These are phyloP conservation scores for Myochromella boudieri DNA, from an alignment of 768 basidiomycete genomes.

Conservation along the genomic window DNA sequence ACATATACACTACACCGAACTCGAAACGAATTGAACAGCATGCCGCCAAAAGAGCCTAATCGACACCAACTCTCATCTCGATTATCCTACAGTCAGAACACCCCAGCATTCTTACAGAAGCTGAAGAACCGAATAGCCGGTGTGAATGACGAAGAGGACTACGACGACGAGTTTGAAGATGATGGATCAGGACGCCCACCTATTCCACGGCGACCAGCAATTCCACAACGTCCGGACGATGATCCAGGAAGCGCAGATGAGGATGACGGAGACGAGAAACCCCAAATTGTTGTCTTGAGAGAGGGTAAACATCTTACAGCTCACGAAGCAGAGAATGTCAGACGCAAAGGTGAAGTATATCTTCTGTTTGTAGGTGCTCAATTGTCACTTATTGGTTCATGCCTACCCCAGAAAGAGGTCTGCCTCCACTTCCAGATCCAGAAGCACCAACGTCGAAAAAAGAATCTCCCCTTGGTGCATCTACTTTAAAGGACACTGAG, in stretches of 20 bases:
- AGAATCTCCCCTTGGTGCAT: constrained; percentile 8
- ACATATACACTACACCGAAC: too few species aligned
- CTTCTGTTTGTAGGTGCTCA: neutral
- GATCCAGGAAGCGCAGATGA: constrained; percentile 77
- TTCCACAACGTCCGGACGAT: constrained; percentile 65
- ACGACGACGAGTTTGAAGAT: constrained; percentile 57
- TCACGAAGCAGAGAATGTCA: constrained; percentile 75
- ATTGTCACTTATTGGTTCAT: neutral
- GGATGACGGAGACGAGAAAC: constrained; percentile 73
- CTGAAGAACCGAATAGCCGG: constrained; percentile 66
- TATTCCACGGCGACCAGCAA: constrained; percentile 72
- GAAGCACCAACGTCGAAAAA: constrained; percentile 19
- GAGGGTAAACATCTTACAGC: constrained; percentile 85
- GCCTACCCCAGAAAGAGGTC: constrained; percentile 54
- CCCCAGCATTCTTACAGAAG: constrained; percentile 65
- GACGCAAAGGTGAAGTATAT: constrained; percentile 56
- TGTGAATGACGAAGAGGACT: constrained; percentile 41
- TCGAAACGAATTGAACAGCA: too few species aligned
- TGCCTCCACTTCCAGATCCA: constrained; percentile 50
- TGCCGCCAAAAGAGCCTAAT: constrained; percentile 64
- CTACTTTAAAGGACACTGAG: constrained; percentile 11
- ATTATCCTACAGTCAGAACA: constrained; percentile 59
- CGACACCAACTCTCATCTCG: constrained; percentile 71
- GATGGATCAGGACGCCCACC: constrained; percentile 70
- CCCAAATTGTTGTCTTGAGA: constrained; percentile 86